Percentiles rank a stretch among this genome's conserved stretches.
Conservation (phyloP, 768 basidiomycete species). For the Mycena albidolilacea region DNA sequence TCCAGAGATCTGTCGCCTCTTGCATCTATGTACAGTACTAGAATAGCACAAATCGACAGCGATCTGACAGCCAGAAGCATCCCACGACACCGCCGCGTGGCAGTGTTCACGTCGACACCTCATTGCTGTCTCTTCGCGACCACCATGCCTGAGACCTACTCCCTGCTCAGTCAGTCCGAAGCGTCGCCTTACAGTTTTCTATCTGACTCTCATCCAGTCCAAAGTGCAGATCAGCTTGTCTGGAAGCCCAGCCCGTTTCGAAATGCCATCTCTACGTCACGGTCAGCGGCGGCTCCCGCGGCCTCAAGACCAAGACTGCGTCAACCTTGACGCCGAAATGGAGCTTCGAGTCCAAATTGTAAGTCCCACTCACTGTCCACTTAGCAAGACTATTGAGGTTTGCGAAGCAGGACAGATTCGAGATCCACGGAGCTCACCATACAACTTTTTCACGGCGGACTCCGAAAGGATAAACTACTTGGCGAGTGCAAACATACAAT, state of each 20-base stretch:
- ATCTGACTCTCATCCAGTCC: background rate
- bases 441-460: background rate
- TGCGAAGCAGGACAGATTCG: background rate
- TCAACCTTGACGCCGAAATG: constrained; percentile 5
- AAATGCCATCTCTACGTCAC: constrained; percentile 3
- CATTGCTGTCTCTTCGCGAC: background rate
- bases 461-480: constrained; percentile 4
- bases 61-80: constrained; percentile 2
- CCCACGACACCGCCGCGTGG: constrained; percentile 1
- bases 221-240: constrained; percentile 3
- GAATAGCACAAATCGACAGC: constrained; percentile 3
- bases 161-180: constrained; percentile 6
- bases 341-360: constrained; percentile 4
- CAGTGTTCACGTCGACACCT: background rate
- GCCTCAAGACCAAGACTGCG: constrained; percentile 3
- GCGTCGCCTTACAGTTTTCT: constrained; percentile 4
- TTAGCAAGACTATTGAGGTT: constrained; percentile 2
- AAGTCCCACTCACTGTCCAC: background rate
- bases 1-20: too few relatives aligned
- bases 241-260: background rate
- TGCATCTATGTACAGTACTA: too few relatives aligned
- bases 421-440: constrained; percentile 6
- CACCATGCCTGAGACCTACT: constrained; percentile 1
- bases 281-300: constrained; percentile 4
- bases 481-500: constrained; percentile 1